Evolutionary conservation across 257 asterid genomes (phyloP).

Genomic region (Lithospermum erythrorhizon): DNA sequence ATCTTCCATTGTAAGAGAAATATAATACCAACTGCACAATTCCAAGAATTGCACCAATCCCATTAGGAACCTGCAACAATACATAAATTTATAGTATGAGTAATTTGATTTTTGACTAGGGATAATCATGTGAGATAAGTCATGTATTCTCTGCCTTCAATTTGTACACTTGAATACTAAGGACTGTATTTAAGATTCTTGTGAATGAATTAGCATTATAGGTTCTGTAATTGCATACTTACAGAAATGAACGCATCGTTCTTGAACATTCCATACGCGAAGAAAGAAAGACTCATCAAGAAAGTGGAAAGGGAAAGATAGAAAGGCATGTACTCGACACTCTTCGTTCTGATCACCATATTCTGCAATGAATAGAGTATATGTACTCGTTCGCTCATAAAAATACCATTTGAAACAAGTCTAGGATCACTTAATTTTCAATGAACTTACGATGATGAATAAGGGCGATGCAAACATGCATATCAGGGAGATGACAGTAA

Average conservation of each 20-base stretch:
- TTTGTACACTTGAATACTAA: no score
- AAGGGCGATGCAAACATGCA: slow-evolving; percentile 88
- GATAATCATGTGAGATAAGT: not conserved
- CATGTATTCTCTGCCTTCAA: not conserved
- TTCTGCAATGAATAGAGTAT: slow-evolving; percentile 30
- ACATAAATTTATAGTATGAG: not conserved
- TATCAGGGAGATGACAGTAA: slow-evolving; percentile 56
- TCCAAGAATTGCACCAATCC: slow-evolving; percentile 78
- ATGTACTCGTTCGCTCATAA: not conserved
- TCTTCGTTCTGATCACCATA: slow-evolving; percentile 69
- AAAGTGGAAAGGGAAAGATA: slow-evolving; percentile 80
- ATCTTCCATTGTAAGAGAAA: slow-evolving; percentile 40
- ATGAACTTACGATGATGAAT: slow-evolving; percentile 58
- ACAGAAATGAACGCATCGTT: slow-evolving; percentile 56
- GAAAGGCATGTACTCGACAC: slow-evolving; percentile 84
- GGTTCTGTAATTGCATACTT: slow-evolving; percentile 17
- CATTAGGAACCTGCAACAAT: slow-evolving; percentile 57
- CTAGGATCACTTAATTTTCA: not conserved
- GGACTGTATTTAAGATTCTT: no score
- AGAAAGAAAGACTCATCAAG: slow-evolving; percentile 77
- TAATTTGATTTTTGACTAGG: not conserved
- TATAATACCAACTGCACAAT: slow-evolving; percentile 51
- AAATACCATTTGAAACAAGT: not conserved
- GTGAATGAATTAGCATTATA: not conserved
- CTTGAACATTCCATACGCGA: slow-evolving; percentile 63